phyloP scores from a whole-genome alignment of 768 basidiomycete genomes.

The Macrolepiota fuliginosa region DNA sequence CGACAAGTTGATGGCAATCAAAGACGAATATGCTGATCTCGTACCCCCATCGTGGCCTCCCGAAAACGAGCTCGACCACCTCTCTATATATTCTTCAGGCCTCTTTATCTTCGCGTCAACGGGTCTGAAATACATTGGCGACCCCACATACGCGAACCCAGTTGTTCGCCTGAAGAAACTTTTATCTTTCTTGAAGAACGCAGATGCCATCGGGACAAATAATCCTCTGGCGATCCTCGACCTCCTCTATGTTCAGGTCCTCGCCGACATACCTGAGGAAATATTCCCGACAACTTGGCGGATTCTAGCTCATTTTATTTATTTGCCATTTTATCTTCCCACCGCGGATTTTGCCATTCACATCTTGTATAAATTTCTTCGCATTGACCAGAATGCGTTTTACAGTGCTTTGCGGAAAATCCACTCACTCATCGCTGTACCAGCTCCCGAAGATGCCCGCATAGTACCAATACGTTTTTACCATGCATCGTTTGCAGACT shows the following conservation, averaged over 20 bases:
- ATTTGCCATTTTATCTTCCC: not conserved
- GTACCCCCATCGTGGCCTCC: not conserved
- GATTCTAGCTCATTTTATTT: not conserved
- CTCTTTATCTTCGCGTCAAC: not conserved
- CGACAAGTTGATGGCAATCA: not conserved
- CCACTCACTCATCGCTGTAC: not conserved
- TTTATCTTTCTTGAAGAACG: not conserved
- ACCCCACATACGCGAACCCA: not conserved
- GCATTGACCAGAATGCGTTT: not conserved
- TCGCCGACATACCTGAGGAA: too few species aligned
- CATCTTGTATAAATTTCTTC: not conserved
- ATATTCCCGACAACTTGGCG: not conserved
- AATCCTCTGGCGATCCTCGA: conserved; percentile 5
- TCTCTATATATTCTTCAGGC: not conserved
- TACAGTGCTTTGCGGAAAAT: not conserved
- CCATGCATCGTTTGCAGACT: not conserved
- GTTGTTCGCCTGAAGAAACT: not conserved
- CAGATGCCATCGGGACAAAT: not conserved
- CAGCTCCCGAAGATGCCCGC: not conserved
- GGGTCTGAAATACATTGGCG: not conserved
- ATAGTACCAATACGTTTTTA: not conserved
- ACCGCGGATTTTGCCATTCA: not conserved
- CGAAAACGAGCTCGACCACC: not conserved
- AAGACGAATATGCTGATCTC: not conserved
- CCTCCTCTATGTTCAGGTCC: not conserved